Conservation (phyloP, 1,139 yeast genomes). For the Waltiozyma sp. region DNA sequence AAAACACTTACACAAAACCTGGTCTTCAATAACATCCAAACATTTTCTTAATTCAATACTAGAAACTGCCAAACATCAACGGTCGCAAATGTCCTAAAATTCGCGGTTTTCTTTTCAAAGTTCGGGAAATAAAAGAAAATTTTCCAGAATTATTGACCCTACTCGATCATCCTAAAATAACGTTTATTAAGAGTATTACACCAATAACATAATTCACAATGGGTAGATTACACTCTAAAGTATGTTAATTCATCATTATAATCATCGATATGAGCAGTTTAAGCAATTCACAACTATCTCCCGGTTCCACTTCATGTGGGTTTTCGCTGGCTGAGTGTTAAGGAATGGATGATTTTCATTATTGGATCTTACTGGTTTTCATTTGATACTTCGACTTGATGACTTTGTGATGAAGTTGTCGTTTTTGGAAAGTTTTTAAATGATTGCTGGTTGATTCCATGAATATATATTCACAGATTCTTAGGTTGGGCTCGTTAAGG, state of each 20-base stretch:
- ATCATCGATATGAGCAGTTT: not conserved
- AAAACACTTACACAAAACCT: no score
- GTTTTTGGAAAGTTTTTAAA: no score
- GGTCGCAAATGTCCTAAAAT: not conserved
- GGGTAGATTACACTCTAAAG: conserved; percentile 79
- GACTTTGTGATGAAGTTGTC: not conserved
- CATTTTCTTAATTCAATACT: not conserved
- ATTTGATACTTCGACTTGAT: no score
- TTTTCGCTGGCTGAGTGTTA: not conserved
- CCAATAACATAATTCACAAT: conserved; percentile 37
- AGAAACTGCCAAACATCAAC: not conserved
- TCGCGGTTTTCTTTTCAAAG: not conserved
- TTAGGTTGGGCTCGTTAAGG: not conserved
- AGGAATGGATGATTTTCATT: not conserved
- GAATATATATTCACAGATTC: not conserved
- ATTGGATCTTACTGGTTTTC: not conserved
- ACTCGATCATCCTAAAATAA: no score
- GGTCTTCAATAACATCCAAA: not conserved
- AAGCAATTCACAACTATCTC: not conserved
- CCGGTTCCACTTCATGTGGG: not conserved
- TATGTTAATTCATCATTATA: conserved; percentile 34
- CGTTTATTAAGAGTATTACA: no score
- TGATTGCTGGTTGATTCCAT: not conserved
- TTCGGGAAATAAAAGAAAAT: conserved; percentile 5
- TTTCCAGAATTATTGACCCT: no score